A percentile compares a stretch with the other conserved stretches of the same genome.
Conservation (phyloP, 2,329 filamentous ascomycete genomes). For the Sordariomycetes sp. region DNA sequence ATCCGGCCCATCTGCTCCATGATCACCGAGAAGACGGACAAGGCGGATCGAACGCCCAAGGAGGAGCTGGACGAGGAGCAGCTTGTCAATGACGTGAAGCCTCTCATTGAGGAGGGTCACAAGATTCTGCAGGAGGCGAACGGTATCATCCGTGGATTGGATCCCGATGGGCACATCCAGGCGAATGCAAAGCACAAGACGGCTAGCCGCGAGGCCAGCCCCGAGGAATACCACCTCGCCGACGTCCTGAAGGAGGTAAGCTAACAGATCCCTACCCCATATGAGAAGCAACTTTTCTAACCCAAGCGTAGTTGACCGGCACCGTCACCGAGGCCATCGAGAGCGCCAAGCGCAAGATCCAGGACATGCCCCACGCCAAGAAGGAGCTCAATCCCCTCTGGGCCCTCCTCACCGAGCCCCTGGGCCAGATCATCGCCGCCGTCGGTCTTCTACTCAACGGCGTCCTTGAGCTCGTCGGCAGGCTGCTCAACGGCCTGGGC, state of each 20-base stretch:
- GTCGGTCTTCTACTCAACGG: conserved; percentile 73
- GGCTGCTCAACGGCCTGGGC: conserved; percentile 66
- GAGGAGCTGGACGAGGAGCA: conserved; percentile 85
- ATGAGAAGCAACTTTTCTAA: not conserved
- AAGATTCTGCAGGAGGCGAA: conserved; percentile 78
- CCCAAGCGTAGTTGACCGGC: conserved; percentile 46
- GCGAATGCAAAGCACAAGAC: conserved; percentile 74
- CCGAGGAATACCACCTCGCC: conserved; percentile 73
- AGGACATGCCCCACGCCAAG: conserved; percentile 88
- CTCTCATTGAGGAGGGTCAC: conserved; percentile 75
- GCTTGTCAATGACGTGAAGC: conserved; percentile 74
- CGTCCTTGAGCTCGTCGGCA: conserved; percentile 74
- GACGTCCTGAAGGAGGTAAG: conserved; percentile 65
- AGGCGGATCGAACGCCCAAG: conserved; percentile 65
- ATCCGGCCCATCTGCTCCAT: conserved; percentile 76
- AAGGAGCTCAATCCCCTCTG: conserved; percentile 88
- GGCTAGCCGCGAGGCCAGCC: conserved; percentile 59
- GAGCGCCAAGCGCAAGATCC: conserved; percentile 74
- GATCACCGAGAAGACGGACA: conserved; percentile 75
- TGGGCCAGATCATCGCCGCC: conserved; percentile 85
- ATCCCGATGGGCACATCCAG: conserved; percentile 78
- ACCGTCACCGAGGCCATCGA: conserved; percentile 76
- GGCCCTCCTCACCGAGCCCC: conserved; percentile 67
- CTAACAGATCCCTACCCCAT: not conserved
- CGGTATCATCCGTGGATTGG: conserved; percentile 72